phyloP scores from a whole-genome alignment of 2,329 filamentous ascomycete genomes.

The Massarina eburnea region DNA sequence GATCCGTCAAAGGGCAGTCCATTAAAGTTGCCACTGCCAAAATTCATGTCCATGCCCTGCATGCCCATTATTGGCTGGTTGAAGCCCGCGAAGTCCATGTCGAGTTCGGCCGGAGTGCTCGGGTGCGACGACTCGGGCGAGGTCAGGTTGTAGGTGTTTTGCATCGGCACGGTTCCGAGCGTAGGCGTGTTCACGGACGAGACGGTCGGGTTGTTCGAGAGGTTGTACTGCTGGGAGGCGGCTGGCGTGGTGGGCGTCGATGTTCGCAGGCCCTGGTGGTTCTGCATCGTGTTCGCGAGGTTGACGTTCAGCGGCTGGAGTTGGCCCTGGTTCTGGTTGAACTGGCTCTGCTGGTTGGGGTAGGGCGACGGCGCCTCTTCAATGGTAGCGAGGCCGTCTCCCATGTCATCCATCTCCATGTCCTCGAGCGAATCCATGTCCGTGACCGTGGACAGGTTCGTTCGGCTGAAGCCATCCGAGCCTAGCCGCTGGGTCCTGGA shows the following conservation, averaged over 20 bases:
- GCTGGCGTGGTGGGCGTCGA: slow-evolving; percentile 83
- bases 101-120: slow-evolving; percentile 71
- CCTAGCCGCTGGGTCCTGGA: slow-evolving; percentile 44
- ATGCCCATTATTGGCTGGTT: slow-evolving; percentile 42
- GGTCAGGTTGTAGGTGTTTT: slow-evolving; percentile 59
- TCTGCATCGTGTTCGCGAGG: slow-evolving; percentile 68
- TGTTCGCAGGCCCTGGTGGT: slow-evolving; percentile 76
- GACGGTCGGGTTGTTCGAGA: slow-evolving; percentile 92
- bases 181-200: slow-evolving; percentile 97
- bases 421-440: slow-evolving; percentile 85
- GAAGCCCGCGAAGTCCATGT: slow-evolving; percentile 66
- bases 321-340: slow-evolving; percentile 56
- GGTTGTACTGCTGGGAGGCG: slow-evolving; percentile 65
- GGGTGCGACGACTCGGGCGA: slow-evolving; percentile 69
- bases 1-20: slow-evolving; percentile 45
- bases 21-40: slow-evolving; percentile 41
- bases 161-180: slow-evolving; percentile 73
- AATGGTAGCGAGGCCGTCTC: slow-evolving; percentile 57
- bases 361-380: slow-evolving; percentile 72
- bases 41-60: slow-evolving; percentile 36
- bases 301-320: slow-evolving; percentile 78
- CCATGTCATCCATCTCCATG: slow-evolving; percentile 93
- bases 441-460: slow-evolving; percentile 46
- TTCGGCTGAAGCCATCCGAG: slow-evolving; percentile 41
- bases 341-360: slow-evolving; percentile 52